Evolutionary conservation across 805 yeast species (phyloP).

Genomic region (Lachancea lanzarotensis): DNA sequence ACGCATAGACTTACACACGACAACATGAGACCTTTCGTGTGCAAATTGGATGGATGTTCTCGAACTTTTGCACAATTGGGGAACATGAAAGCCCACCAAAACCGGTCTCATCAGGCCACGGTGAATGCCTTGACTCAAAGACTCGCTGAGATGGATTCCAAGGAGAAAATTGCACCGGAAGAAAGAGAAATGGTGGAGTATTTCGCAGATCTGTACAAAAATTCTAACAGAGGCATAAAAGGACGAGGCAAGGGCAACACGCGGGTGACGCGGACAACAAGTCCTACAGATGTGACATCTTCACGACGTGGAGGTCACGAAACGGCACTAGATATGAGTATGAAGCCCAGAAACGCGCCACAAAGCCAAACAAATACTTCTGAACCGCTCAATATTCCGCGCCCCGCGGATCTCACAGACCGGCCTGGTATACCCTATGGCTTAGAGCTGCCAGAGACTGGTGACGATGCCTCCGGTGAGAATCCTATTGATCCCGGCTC

Average conservation of each 20-base stretch:
- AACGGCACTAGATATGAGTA: not conserved
- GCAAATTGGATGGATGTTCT: slow-evolving; percentile 74
- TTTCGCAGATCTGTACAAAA: slow-evolving; percentile 76
- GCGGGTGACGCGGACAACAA: slow-evolving; percentile 1
- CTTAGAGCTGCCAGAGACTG: not conserved
- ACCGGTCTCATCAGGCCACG: slow-evolving; percentile 73
- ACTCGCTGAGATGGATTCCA: slow-evolving; percentile 56
- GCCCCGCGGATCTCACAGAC: slow-evolving; percentile 4
- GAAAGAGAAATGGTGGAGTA: slow-evolving; percentile 70
- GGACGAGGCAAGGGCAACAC: slow-evolving; percentile 68
- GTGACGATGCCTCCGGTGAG: not conserved
- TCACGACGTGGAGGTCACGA: slow-evolving; percentile 1
- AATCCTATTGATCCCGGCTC: slow-evolving; percentile 7
- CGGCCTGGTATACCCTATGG: slow-evolving; percentile 5
- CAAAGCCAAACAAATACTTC: slow-evolving; percentile 11
- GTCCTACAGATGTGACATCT: not conserved
- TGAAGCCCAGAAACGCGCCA: not conserved
- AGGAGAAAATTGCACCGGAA: slow-evolving; percentile 44
- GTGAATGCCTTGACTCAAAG: slow-evolving; percentile 59
- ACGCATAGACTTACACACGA: slow-evolving; percentile 83
- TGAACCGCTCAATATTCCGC: slow-evolving; percentile 13
- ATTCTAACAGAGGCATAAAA: slow-evolving; percentile 83
- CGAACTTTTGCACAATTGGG: slow-evolving; percentile 89
- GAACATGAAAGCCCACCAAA: slow-evolving; percentile 89
- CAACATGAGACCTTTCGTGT: slow-evolving; percentile 67